Base-by-base conservation (phyloP, 495 filamentous ascomycete species). In the Penicillium cinerascens region DNA sequence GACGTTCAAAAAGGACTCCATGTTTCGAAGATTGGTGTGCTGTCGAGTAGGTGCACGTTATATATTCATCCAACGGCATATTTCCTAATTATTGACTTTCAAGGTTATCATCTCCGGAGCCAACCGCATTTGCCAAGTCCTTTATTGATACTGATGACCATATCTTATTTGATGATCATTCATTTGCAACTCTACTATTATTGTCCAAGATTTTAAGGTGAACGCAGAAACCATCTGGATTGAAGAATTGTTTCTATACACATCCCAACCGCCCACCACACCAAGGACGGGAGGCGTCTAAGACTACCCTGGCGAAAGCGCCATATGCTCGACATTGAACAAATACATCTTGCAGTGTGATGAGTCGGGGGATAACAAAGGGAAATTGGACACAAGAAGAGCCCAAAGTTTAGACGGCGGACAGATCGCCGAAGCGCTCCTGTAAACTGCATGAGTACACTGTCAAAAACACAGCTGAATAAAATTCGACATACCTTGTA, bases 391-490 rank as follows among this genome's bases (percentile, higher is more conserved):
- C 49, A 44, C 52, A 58, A 55, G 60, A 56, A 54, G 54, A 49
- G 42, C 58, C 53, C 59, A 61, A 50, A 60, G 60, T 81, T 82
- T 95, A 97, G 61, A 97, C 77, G 50, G 95, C 71, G 52, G 91
- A 91, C 58, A 97, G 84, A 69, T 97, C 90, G 79, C 92, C 92
- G 80, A 97, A 97, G 84, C 89, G 95, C 85, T 97, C 92, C 92
- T 96, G 60, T 43, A 61, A 33, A 42, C 18, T 36, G 26, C n/a
- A 44, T 49, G 15, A 57, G 47, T 21, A 44, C 27, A n/a, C 10
- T 17, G 27, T 16, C 25, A 25, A 4, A 15, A 16, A 8, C 10
- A 8, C n/a, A 22, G 16, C 17, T 16, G 15, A 38, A 16, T n/a
- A 15, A n/a, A 2, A 37, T 11, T n/a, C 11, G 33, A 76, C 83